phyloP scores from a whole-genome alignment of 371 early-diverging fungal genomes.

The Cokeromyces recurvatus region DNA sequence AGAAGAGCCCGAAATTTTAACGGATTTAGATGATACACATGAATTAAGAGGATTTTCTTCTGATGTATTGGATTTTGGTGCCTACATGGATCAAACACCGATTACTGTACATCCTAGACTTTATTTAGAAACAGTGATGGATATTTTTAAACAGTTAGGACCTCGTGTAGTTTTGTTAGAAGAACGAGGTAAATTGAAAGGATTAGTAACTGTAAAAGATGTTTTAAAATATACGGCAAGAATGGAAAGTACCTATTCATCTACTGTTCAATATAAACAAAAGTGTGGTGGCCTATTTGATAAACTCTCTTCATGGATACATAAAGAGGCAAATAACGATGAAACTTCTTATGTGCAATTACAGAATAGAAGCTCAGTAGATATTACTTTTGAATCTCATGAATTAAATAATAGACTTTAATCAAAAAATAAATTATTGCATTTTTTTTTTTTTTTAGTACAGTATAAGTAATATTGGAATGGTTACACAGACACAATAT shows the following conservation, averaged over 20 bases:
- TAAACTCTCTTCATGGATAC: conserved; percentile 14
- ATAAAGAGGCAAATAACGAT: not conserved
- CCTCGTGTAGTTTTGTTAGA: conserved; percentile 74
- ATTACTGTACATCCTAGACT: conserved; percentile 75
- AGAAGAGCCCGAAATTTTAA: conserved; percentile 27
- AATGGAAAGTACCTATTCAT: conserved; percentile 31
- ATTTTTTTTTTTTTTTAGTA: no score
- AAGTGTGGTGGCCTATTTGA: conserved; percentile 17
- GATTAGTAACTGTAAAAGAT: conserved; percentile 79
- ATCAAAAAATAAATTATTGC: not conserved
- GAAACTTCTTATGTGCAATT: conserved; percentile 12
- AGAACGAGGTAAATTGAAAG: conserved; percentile 61
- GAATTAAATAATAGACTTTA: conserved; percentile 13
- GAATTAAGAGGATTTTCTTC: conserved; percentile 37
- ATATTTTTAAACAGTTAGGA: conserved; percentile 91
- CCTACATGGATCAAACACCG: conserved; percentile 82
- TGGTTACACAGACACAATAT: no score
- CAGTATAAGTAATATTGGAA: no score
- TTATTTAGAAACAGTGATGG: conserved; percentile 84
- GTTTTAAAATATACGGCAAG: conserved; percentile 62
- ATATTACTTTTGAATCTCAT: conserved; percentile 10
- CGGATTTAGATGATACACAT: conserved; percentile 4
- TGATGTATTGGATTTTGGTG: conserved; percentile 65
- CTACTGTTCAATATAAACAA: conserved; percentile 1
- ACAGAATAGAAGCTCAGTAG: conserved; percentile 17